Evolutionary conservation across 371 early-diverging fungal genomes (phyloP).

Genomic region (Capillidium rhysosporum): DNA sequence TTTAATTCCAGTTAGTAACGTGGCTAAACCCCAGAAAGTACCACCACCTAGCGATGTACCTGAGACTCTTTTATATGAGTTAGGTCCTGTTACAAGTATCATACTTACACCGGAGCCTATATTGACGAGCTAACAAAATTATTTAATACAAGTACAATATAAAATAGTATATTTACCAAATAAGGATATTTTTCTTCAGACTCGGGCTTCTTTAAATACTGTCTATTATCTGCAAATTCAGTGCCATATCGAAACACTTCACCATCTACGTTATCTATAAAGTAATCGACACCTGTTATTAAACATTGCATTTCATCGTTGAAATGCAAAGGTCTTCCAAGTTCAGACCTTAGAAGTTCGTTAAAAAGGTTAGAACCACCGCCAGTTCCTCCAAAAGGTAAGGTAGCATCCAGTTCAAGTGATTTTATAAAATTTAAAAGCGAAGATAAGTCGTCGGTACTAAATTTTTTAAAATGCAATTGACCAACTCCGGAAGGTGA

Average conservation of each 20-base stretch:
- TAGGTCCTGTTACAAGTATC: slow-evolving; percentile 60
- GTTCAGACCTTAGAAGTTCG: slow-evolving; percentile 17
- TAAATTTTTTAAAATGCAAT: slow-evolving; percentile 81
- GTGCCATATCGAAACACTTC: slow-evolving; percentile 81
- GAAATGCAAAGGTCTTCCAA: not conserved
- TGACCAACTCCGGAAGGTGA: slow-evolving; percentile 28
- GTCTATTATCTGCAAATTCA: not conserved
- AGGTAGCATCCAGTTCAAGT: slow-evolving; percentile 29
- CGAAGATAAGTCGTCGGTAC: slow-evolving; percentile 75
- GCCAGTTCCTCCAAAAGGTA: slow-evolving; percentile 54
- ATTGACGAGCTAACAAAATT: slow-evolving; percentile 40
- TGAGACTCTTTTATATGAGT: slow-evolving; percentile 64
- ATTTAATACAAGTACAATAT: not conserved
- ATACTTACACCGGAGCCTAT: slow-evolving; percentile 84
- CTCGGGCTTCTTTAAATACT: not conserved
- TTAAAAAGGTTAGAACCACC: slow-evolving; percentile 62
- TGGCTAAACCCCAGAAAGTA: slow-evolving; percentile 89
- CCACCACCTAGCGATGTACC: slow-evolving; percentile 96
- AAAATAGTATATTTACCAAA: slow-evolving; percentile 21
- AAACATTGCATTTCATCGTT: slow-evolving; percentile 69
- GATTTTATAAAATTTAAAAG: slow-evolving; percentile 66
- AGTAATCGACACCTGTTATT: slow-evolving; percentile 71
- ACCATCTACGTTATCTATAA: slow-evolving; percentile 77
- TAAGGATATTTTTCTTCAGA: slow-evolving; percentile 33
- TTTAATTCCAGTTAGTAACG: slow-evolving; percentile 57